These are phyloP conservation scores for Podaxis carcinomalis DNA, from an alignment of 768 basidiomycete species.

Conservation along the genomic window DNA sequence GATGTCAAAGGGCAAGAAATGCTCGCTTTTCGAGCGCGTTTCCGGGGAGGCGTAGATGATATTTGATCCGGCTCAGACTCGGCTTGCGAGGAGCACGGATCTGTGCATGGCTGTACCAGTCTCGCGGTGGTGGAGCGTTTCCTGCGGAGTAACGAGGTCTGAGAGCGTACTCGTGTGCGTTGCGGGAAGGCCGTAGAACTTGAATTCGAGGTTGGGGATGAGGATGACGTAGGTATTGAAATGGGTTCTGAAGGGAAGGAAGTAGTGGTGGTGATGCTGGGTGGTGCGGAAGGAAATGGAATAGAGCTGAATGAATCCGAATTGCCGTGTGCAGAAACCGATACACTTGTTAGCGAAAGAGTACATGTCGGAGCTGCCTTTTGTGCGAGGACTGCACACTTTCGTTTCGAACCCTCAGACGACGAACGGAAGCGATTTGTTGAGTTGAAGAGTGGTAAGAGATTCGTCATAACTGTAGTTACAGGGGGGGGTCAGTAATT, in stretches of 20 bases:
- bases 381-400: not conserved
- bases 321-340: not conserved
- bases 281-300: slow-evolving; percentile 4
- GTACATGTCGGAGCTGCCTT: slow-evolving; percentile 10
- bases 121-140: not conserved
- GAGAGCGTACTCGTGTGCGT: not conserved
- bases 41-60: slow-evolving; percentile 4
- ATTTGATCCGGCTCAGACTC: slow-evolving; percentile 1
- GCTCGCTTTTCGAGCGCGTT: slow-evolving; percentile 8
- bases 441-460: not conserved
- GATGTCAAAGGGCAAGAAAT: not conserved
- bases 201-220: not conserved
- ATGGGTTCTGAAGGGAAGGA: slow-evolving; percentile 2
- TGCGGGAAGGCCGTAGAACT: not conserved
- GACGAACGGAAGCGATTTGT: not conserved
- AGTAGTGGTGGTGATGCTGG: not conserved
- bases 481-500: not conserved
- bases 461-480: not conserved
- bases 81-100: slow-evolving; percentile 7
- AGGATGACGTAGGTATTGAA: not conserved
- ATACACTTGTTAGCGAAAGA: slow-evolving; percentile 7
- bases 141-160: slow-evolving; percentile 2
- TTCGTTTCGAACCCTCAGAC: not conserved
- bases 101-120: not conserved
- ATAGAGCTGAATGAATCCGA: not conserved